phyloP scores from a whole-genome alignment of 139 green algal genomes.

The Prasinococcaceae sp. region DNA sequence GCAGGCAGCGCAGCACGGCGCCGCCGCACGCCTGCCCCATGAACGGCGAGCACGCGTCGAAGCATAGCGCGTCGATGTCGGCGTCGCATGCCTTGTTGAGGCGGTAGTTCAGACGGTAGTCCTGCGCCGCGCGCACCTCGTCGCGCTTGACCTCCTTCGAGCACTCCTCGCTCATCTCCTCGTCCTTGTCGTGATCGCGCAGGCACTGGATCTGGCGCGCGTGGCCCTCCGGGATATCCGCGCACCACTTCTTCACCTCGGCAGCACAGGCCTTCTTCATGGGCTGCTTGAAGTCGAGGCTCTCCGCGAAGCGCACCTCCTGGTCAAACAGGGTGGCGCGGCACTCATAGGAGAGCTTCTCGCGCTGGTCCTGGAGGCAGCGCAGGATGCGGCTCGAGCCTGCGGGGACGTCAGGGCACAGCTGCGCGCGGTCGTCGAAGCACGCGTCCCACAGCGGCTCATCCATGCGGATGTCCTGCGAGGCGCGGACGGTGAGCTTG shows the following conservation, averaged over 20 bases:
- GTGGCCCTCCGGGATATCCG: constrained; percentile 50
- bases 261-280: constrained; percentile 54
- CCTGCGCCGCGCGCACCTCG: constrained; percentile 31
- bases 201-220: constrained; percentile 51
- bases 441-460: constrained; percentile 51
- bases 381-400: constrained; percentile 52
- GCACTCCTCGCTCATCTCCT: constrained; percentile 54
- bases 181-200: constrained; percentile 44
- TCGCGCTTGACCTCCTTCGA: constrained; percentile 45
- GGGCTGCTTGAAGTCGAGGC: constrained; percentile 33
- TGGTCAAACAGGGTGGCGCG: constrained; percentile 47
- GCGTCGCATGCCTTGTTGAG: constrained; percentile 50
- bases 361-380: constrained; percentile 54
- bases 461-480: constrained; percentile 73
- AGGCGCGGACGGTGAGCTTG: constrained; percentile 31
- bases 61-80: constrained; percentile 55
- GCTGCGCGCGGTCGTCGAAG: constrained; percentile 24
- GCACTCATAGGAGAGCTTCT: constrained; percentile 44
- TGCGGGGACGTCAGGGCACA: constrained; percentile 20
- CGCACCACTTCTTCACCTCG: constrained; percentile 55
- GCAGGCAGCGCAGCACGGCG: constrained; percentile 67
- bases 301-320: constrained; percentile 28
- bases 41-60: constrained; percentile 32
- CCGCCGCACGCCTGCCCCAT: constrained; percentile 51
- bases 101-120: constrained; percentile 79